Evolutionary conservation across 2,329 filamentous ascomycete species (phyloP), one percentile per base, ranked within the genome.

Genomic region (Beauveria scarabaeidicola): DNA sequence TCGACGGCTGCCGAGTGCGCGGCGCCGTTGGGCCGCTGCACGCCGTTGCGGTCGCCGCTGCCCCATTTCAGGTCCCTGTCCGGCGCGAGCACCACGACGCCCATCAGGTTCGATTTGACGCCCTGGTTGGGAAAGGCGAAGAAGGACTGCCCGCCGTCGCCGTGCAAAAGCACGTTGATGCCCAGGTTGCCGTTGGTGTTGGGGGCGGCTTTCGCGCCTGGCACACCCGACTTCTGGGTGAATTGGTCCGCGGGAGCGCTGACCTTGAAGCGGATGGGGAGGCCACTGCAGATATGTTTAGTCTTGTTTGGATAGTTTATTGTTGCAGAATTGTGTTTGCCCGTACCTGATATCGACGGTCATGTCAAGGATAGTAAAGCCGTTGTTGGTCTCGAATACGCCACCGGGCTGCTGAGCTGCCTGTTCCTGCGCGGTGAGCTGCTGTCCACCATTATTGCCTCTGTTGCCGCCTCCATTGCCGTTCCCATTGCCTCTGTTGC

Each of bases 111-210:
- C 54, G 70, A 67, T 58, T 78, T 77, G 11, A 82, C 77, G 19
- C 74, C 76, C 64, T 82, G 78, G 68, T 82, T 82, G 40, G 80
- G 80, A 70, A 82, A 81, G 66, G 81, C 79, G 69, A 81, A 80
- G 74, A 82, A 83, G 13, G 78, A 81, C 64, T 82, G 78, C 7
- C 82, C 82, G 46, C 82, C 81, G 66, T 85, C 82, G 53, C 81
- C 81, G 67, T 85, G 82, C 3, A 85, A 75, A 40, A 85, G 75
- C 15, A 85, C 77, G 64, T 84, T 84, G 7, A 82, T 72, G 53
- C 80, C 80, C 32, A 81, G 70, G 7, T 70, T 63, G 5, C 77
- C 75, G 0, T 64, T 64, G 23, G 66, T 60, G 32, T 66, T 66
- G 21, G 72, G 64, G 1, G 47, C 61, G 54, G 69, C 71, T 23